Base-by-base conservation (phyloP, 2,329 filamentous ascomycete species). In the Pseudocercospora vitis region DNA sequence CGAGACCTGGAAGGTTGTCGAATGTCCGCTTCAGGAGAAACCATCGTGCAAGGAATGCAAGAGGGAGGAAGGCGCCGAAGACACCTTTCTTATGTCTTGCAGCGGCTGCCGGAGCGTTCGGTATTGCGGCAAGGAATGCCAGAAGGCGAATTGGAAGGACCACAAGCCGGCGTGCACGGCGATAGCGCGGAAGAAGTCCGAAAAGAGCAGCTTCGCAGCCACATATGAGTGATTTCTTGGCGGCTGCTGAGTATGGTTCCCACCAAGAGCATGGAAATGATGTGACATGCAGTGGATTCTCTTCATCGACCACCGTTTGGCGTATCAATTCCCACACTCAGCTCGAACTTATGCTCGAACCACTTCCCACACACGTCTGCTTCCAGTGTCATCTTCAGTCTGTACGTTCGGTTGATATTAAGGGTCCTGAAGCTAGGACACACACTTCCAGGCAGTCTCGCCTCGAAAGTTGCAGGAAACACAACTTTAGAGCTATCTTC, bases 71-170 rank as follows among this genome's bases (percentile, higher is more conserved):
- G 45, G 28, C 19, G 11, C 3, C 5, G 19, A 48, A 7, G 45
- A 29, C 19, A 2, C n/a, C 6, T 14, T 14, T 19, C 18, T 53
- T 9, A 16, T 44, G 35, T 2, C 50, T 19, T 61, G 56, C 26
- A 40, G 31, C 11, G 46, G 31, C 1, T 61, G 58, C 46, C 29
- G 31, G 9, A 72, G 64, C 56, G 48, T 55, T 4, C 42, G 37
- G 19, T 84, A 83, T 50, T 84, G 81, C 65, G 78, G 75, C 2
- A 53, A 52, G 0, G 73, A 76, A 45, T 84, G 81, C 50, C 81
- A 83, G 71, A 76, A 73, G 64, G 71, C 68, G 58, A 76, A 82
- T 53, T 83, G 80, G 80, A 77, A 74, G 61, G 75, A 70, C 62
- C 80, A 84, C 62, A 71, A 68, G 59, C 44, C 54, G 26, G 29